Base-by-base conservation (phyloP, 257 asterid genomes). In the Ocimum tenuiflorum region DNA sequence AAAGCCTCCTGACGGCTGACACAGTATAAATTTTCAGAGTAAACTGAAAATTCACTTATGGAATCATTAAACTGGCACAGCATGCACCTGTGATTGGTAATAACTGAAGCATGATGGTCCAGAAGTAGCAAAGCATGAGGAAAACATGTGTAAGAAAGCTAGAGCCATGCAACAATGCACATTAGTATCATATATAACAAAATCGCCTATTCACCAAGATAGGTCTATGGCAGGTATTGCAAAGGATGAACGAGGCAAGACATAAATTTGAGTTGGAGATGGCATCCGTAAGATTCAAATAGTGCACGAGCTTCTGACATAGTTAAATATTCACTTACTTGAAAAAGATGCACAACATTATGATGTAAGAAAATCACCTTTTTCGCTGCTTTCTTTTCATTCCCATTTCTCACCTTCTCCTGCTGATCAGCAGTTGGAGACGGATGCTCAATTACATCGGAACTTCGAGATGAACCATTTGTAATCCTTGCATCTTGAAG, bases 371-470 rank as follows among this genome's bases (percentile, higher is more conserved):
- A 63, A 61, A 36, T 38, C 63, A 86, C 78, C 89, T 82, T 77
- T 67, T 76, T 82, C 42, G 24, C 75, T 36, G 62, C 81, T 27
- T 69, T 77, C 66, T 31, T 71, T 58, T 73, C 80, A 29, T 51
- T 36, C 33, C 77, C 75, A 29, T 75, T 78, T 36, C 38, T 81
- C 79, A 33, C 77, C 78, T 71, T 78, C 60, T 73, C 82, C 76
- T 74, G 79, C 55, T 20, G 65, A 22, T 19, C 73, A 39, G 68
- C 64, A 59, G 82, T 67, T 53, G 60, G 82, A 61, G 82, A 12
- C 14, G 31, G 72, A 29, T 72, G 63, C 65, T 75, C 86, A 74
- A 71, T 76, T 6, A 55, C 33, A 50, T 75, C 60, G 31, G 63
- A 66, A 55, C 60, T 73, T 63, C 49, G 77, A 58, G 90, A 49